Percentiles rank a stretch among this genome's conserved stretches.
phyloP scores from a whole-genome alignment of 2,329 filamentous ascomycete species.

The Thielaviopsis ethacetica region DNA sequence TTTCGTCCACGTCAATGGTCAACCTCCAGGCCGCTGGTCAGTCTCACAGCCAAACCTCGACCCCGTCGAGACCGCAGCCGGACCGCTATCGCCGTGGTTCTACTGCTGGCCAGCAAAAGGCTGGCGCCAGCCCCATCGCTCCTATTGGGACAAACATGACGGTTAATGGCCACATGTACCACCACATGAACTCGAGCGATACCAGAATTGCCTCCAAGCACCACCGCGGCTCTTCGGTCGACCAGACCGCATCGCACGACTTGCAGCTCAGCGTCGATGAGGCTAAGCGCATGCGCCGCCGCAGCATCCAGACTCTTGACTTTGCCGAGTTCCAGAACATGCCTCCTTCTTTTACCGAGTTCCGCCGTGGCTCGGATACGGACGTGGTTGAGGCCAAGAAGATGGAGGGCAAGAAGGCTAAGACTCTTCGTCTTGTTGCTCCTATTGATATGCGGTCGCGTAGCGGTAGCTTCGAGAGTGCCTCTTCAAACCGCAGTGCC shows the following conservation, averaged over 20 bases:
- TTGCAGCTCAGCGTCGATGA: slow-evolving; percentile 20
- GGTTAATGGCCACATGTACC: slow-evolving; percentile 15
- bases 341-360: slow-evolving; percentile 6
- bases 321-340: slow-evolving; percentile 24
- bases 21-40: slow-evolving; percentile 20
- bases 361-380: slow-evolving; percentile 13
- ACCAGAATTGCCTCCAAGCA: slow-evolving; percentile 13
- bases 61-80: slow-evolving; percentile 50
- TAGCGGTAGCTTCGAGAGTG: slow-evolving; percentile 49
- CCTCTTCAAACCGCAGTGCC: slow-evolving; percentile 39
- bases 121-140: slow-evolving; percentile 21
- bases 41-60: slow-evolving; percentile 18
- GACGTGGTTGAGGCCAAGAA: slow-evolving; percentile 13
- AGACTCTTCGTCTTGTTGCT: slow-evolving; percentile 23
- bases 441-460: slow-evolving; percentile 22
- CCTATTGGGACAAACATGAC: slow-evolving; percentile 15
- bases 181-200: slow-evolving; percentile 15
- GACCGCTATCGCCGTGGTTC: slow-evolving; percentile 63
- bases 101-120: slow-evolving; percentile 29
- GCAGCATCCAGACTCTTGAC: slow-evolving; percentile 60
- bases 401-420: slow-evolving; percentile 23
- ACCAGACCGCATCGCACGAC: not conserved
- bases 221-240: slow-evolving; percentile 4
- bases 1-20: slow-evolving; percentile 13
- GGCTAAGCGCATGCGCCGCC: slow-evolving; percentile 60